phyloP scores from a whole-genome alignment of 129 eudicot species.

The Deinandra increscens region DNA sequence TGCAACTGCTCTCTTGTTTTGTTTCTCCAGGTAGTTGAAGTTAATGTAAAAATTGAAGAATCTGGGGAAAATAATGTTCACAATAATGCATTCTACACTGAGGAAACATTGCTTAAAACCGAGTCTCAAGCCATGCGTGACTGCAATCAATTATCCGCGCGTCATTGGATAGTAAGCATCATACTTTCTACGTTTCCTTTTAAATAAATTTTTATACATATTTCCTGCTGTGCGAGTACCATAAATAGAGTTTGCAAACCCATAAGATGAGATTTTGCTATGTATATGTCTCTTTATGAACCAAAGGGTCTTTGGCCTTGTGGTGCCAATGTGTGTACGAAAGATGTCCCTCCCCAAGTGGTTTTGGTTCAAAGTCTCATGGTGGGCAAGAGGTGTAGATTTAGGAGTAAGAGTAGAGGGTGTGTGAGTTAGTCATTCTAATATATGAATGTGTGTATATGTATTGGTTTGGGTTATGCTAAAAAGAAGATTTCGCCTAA shows the following conservation, averaged over 20 bases:
- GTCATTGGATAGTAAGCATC: constrained; percentile 91
- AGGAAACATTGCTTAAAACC: constrained; percentile 78
- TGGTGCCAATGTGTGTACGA: no score
- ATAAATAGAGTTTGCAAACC: background rate
- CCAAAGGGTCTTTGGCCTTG: no score
- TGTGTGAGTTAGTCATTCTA: no score
- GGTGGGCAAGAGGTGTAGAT: no score
- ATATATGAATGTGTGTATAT: no score
- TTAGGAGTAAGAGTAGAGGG: no score
- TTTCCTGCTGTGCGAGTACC: background rate
- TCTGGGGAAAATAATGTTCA: constrained; percentile 79
- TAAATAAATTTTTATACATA: background rate
- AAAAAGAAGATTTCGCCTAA: no score
- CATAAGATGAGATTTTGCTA: background rate
- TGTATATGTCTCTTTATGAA: background rate
- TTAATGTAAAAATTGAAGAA: constrained; percentile 84
- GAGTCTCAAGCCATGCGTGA: constrained; percentile 91
- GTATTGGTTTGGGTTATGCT: no score
- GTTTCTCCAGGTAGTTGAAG: constrained; percentile 70
- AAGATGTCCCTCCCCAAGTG: no score
- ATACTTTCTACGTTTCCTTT: background rate
- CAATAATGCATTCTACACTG: constrained; percentile 85
- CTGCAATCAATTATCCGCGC: constrained; percentile 77
- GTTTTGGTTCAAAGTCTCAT: no score
- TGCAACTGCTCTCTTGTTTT: constrained; percentile 12